Evolutionary conservation across 108 stramenopile species (phyloP), one percentile per base, ranked within the genome.

Genomic region (Cyclotella kingstonii): DNA sequence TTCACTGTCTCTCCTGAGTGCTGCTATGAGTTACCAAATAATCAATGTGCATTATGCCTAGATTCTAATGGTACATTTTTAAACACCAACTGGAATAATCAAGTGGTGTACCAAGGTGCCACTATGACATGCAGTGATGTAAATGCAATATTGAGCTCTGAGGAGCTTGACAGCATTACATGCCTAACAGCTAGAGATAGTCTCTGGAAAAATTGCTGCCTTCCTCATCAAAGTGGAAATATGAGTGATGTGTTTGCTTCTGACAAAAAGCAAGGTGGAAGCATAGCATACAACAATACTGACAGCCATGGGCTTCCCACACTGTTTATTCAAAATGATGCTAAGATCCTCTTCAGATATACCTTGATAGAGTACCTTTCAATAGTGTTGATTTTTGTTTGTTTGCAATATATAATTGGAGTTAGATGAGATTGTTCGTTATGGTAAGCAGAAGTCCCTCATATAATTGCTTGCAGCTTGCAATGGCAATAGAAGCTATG

Each of bases 41-140:
- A 56, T 43, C 73, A 75, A 44, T 75, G 73, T 35, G 66, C 66
- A 1, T 23, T 75, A 30, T 75, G 73, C 28, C 60, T 61, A 53
- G 46, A 43, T 27, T 60, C 44, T 43, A 67, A 75, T 45, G 73
- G 73, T 29, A 75, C 73, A n/a, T 75, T 48, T 51, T 44, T 75
- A 48, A 75, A 75, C 35, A 75, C 73, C 1, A 75, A 75, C 34
- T 75, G 73, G 73, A 75, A 75, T 48, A 48, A 31, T 11, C 66
- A 75, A 56, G 73, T 75, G 33, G 19, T 30, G 4, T 75, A 75
- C 49, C 66, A 55, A 60, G 66, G 66, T 34, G 33, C 42, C 21
- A 26, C 25, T 6, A 23, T 60, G 18, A 75, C 73, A n/a, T 75
- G 73, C 27, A 60, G 73, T 25, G 73, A 75, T 50, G 60, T 75